Percentiles rank a stretch among this genome's conserved stretches.
These are phyloP conservation scores for Rhizopogon sp. DNA, from an alignment of 768 basidiomycete genomes.

Conservation along the genomic window DNA sequence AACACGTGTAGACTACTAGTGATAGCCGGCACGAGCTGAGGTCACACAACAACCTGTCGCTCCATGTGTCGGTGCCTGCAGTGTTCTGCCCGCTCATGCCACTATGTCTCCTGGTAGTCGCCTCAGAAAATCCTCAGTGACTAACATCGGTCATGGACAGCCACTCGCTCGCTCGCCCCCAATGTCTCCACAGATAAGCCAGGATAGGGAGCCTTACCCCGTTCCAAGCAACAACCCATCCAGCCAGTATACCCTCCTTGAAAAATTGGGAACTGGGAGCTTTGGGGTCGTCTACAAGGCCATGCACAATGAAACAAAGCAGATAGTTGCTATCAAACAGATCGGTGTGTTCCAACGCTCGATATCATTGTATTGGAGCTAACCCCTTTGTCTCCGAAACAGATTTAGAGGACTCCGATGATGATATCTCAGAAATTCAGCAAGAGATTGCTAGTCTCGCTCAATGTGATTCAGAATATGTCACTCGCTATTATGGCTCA, in stretches of 20 bases:
- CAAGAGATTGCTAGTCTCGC: constrained; percentile 97
- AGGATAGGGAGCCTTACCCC: constrained; percentile 59
- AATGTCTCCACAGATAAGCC: constrained; percentile 37
- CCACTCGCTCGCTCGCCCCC: constrained; percentile 40
- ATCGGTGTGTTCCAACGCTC: constrained; percentile 61
- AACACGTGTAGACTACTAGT: constrained; percentile 20
- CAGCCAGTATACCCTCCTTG: constrained; percentile 86
- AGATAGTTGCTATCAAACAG: constrained; percentile 97
- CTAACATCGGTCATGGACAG: constrained; percentile 27
- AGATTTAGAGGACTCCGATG: constrained; percentile 98
- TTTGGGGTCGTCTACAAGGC: constrained; percentile 98
- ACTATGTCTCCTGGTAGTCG: constrained; percentile 38
- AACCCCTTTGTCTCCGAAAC: constrained; percentile 3
- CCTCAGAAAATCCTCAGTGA: constrained; percentile 34
- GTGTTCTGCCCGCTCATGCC: constrained; percentile 16
- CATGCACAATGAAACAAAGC: constrained; percentile 88
- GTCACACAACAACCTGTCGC: constrained; percentile 5
- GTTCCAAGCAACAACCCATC: constrained; percentile 77
- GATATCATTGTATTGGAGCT: constrained; percentile 5
- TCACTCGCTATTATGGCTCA: constrained; percentile 94
- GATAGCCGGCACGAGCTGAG: constrained; percentile 11
- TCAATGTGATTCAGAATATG: constrained; percentile 93
- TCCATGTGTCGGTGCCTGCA: constrained; percentile 12
- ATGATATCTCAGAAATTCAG: constrained; percentile 98
- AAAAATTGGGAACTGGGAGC: constrained; percentile 96